Evolutionary conservation across 805 yeast genomes (phyloP).

Genomic region (Starmerella lactis-condensi): DNA sequence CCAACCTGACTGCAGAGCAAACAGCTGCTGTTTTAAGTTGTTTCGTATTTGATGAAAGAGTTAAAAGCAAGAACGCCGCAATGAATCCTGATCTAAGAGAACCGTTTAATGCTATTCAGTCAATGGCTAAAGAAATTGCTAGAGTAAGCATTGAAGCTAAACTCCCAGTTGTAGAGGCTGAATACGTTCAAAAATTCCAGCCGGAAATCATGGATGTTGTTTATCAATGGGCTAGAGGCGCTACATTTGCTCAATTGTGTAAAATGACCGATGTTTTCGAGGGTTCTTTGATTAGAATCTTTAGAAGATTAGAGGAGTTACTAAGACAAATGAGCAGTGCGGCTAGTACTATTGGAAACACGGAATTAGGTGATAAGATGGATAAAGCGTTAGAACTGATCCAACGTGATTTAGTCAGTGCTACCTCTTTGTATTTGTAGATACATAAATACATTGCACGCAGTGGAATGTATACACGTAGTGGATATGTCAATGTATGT

Average conservation of each 20-base stretch:
- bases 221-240: slow-evolving; percentile 91
- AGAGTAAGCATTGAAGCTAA: slow-evolving; percentile 77
- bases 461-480: too few species aligned
- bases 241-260: slow-evolving; percentile 87
- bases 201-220: slow-evolving; percentile 95
- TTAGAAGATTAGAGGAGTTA: slow-evolving; percentile 84
- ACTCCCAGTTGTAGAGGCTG: slow-evolving; percentile 76
- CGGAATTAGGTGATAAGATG: slow-evolving; percentile 73
- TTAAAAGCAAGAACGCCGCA: slow-evolving; percentile 58
- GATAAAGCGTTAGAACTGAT: slow-evolving; percentile 65
- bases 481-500: too few species aligned
- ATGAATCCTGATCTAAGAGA: slow-evolving; percentile 80
- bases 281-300: slow-evolving; percentile 87
- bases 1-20: slow-evolving; percentile 70
- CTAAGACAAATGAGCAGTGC: slow-evolving; percentile 78
- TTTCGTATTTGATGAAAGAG: slow-evolving; percentile 91
- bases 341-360: slow-evolving; percentile 85
- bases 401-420: slow-evolving; percentile 91
- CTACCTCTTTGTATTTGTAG: slow-evolving; percentile 69
- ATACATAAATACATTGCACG: too few species aligned
- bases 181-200: slow-evolving; percentile 78
- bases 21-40: slow-evolving; percentile 84
- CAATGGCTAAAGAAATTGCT: slow-evolving; percentile 81
- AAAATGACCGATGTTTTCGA: slow-evolving; percentile 98
- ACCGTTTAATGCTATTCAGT: slow-evolving; percentile 72